Conservation (phyloP, 352 stramenopile genomes). For the Globisporangium acanthophoron region DNA sequence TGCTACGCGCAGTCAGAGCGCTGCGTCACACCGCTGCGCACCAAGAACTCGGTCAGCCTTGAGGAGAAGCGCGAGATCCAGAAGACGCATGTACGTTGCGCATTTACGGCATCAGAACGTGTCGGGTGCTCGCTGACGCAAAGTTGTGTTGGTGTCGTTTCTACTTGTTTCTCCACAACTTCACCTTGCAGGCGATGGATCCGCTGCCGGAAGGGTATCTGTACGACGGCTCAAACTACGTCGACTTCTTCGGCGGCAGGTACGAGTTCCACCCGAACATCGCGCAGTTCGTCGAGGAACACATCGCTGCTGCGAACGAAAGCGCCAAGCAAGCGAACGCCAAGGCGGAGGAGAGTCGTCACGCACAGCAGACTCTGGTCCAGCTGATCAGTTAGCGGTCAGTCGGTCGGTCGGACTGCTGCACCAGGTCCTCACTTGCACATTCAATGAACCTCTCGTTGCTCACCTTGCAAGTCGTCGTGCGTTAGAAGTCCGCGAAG, state of each 20-base stretch:
- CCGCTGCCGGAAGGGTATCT: slow-evolving; percentile 64
- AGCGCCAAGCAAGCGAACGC: slow-evolving; percentile 28
- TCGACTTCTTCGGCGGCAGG: slow-evolving; percentile 61
- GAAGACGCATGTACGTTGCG: slow-evolving; percentile 51
- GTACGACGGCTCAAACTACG: slow-evolving; percentile 68
- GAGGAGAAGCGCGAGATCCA: slow-evolving; percentile 72
- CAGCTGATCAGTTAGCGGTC: slow-evolving; percentile 10
- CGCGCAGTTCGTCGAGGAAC: slow-evolving; percentile 57
- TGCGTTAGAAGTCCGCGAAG: slow-evolving; percentile 58
- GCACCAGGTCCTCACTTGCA: background rate
- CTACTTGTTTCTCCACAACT: background rate
- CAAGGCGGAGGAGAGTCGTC: slow-evolving; percentile 46
- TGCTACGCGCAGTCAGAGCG: slow-evolving; percentile 49
- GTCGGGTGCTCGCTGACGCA: background rate
- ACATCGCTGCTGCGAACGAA: slow-evolving; percentile 43
- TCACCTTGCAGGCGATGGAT: slow-evolving; percentile 38
- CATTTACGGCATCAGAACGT: no score
- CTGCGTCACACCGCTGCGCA: slow-evolving; percentile 29
- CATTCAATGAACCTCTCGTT: background rate
- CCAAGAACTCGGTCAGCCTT: slow-evolving; percentile 32
- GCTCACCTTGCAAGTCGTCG: no score
- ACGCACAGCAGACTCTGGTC: slow-evolving; percentile 41
- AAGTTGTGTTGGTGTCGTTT: background rate
- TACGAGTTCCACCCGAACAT: slow-evolving; percentile 77
- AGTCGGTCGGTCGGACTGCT: background rate